These are phyloP conservation scores for Plasmodium vivax DNA, from an alignment of 169 alveolate genomes.

Conservation along the genomic window DNA sequence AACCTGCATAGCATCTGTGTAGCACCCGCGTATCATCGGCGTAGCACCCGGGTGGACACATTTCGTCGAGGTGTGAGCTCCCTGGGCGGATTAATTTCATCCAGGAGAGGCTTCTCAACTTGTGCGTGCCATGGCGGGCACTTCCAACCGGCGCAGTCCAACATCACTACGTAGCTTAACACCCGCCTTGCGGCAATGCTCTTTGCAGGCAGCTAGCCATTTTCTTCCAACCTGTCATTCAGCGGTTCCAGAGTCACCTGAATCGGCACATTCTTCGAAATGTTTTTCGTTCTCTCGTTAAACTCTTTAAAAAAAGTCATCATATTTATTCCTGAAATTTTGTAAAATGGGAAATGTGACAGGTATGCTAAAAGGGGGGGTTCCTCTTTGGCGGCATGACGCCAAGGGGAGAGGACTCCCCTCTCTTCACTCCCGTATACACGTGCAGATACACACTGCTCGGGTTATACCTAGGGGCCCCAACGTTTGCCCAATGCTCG, in stretches of 20 bases:
- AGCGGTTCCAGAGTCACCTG: slow-evolving; percentile 87
- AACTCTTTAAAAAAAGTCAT: slow-evolving; percentile 92
- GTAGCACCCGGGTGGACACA: neutral
- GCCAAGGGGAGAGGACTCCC: neutral
- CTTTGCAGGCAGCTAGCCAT: neutral
- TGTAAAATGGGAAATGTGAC: neutral
- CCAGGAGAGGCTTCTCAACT: neutral
- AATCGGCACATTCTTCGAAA: slow-evolving; percentile 89
- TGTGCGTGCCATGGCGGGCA: neutral
- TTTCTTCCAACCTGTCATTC: slow-evolving; percentile 80
- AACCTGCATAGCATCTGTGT: neutral
- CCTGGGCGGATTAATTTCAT: neutral
- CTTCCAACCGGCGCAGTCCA: neutral
- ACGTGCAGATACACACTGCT: neutral
- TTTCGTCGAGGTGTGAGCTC: neutral
- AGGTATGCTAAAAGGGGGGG: neutral
- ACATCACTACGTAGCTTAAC: neutral
- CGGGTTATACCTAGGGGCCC: slow-evolving; percentile 90
- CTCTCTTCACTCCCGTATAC: neutral
- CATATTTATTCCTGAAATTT: slow-evolving; percentile 85
- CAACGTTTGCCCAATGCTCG: slow-evolving; percentile 92
- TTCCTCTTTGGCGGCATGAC: neutral
- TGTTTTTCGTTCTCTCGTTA: slow-evolving; percentile 87
- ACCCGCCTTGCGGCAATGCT: neutral
- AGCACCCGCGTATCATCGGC: neutral